Conservation (phyloP, 2,329 filamentous ascomycete species). For the Pyricularia pennisetigena region DNA sequence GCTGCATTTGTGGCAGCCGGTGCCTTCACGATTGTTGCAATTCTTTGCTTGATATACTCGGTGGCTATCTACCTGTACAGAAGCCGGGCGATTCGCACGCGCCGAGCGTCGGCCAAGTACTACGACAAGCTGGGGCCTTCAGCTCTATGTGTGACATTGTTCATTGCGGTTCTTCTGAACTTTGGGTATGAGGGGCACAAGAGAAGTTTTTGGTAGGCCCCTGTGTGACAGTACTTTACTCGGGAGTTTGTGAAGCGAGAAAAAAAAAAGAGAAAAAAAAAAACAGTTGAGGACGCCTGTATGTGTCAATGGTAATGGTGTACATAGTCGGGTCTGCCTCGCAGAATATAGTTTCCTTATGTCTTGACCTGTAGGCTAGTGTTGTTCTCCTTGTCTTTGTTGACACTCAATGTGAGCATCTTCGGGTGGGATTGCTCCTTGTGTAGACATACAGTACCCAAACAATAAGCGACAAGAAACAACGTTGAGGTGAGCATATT, state of each 20-base stretch:
- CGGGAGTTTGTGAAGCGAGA: not conserved
- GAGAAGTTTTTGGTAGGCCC: conserved; percentile 37
- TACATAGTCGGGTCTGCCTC: not conserved
- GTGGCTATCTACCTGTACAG: conserved; percentile 82
- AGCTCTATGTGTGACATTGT: conserved; percentile 61
- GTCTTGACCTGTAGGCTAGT: not conserved
- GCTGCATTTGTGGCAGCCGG: conserved; percentile 61
- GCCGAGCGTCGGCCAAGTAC: conserved; percentile 70
- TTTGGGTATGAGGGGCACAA: conserved; percentile 69
- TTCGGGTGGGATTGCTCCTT: no score
- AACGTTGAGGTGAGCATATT: no score
- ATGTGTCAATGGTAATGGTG: not conserved
- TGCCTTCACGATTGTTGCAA: conserved; percentile 73
- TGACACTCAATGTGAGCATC: not conserved
- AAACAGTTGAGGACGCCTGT: not conserved
- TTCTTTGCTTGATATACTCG: conserved; percentile 71
- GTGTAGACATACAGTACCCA: no score
- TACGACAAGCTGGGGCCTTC: conserved; percentile 86
- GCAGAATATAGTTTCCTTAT: not conserved
- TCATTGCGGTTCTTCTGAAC: conserved; percentile 67
- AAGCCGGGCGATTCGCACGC: conserved; percentile 71
- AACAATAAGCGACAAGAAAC: no score
- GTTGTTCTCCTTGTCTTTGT: not conserved
- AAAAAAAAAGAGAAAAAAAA: not conserved
- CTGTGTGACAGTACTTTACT: not conserved